Evolutionary conservation across 768 basidiomycete species (phyloP).

Genomic region (Suillus placidus): DNA sequence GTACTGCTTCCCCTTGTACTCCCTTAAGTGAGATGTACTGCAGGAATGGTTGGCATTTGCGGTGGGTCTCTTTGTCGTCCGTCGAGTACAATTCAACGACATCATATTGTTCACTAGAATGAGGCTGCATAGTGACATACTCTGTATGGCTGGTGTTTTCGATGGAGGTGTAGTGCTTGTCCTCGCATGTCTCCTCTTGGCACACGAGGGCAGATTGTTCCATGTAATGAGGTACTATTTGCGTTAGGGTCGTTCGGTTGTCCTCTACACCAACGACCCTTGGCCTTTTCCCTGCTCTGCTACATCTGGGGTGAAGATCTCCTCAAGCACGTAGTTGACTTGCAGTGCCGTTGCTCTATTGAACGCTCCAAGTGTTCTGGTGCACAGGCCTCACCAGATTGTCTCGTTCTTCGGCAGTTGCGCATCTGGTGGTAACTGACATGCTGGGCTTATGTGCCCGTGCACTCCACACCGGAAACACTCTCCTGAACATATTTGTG

Average conservation of each 20-base stretch:
- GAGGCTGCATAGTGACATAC: too few relatives aligned
- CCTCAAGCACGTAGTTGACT: background rate
- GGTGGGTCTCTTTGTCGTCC: too few relatives aligned
- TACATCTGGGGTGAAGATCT: too few relatives aligned
- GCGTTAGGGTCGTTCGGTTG: background rate
- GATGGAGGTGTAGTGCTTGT: background rate
- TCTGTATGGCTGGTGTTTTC: too few relatives aligned
- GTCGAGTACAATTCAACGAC: background rate
- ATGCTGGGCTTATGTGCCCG: background rate
- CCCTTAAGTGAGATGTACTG: too few relatives aligned
- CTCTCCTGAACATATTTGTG: background rate
- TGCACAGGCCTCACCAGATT: background rate
- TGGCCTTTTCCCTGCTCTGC: background rate
- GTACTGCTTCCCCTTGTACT: too few relatives aligned
- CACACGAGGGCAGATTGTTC: background rate
- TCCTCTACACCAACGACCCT: conserved; percentile 2
- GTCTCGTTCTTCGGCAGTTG: background rate
- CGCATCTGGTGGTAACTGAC: background rate
- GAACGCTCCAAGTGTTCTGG: background rate
- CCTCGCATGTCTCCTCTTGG: background rate
- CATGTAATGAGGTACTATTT: background rate
- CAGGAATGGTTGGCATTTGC: too few relatives aligned
- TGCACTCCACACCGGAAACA: conserved; percentile 1
- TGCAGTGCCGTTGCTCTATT: background rate
- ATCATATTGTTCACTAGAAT: background rate